phyloP scores from a whole-genome alignment of 116 monocot genomes.

The Posidonia oceanica region DNA sequence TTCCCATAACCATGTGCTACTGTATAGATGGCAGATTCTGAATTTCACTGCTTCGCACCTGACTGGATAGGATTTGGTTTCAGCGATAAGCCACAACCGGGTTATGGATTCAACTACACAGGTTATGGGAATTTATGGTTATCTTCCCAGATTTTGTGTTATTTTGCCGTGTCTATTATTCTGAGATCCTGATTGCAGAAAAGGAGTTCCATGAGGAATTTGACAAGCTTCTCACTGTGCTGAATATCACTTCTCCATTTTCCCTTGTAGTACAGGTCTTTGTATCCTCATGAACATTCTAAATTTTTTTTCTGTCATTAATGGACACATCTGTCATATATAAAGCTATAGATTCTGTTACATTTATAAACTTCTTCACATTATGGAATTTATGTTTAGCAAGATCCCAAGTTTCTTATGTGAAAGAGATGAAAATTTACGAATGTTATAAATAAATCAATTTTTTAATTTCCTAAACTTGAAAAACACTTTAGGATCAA shows the following conservation, averaged over 20 bases:
- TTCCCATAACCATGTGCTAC: background rate
- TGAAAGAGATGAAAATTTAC: no score
- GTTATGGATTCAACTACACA: constrained; percentile 80
- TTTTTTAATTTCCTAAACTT: no score
- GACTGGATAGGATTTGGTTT: constrained; percentile 99
- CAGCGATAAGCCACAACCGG: constrained; percentile 95
- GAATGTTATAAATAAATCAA: no score
- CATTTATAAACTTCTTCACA: no score
- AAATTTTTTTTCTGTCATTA: background rate
- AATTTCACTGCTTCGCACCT: constrained; percentile 94
- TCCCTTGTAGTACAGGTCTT: constrained; percentile 76
- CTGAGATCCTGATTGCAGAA: constrained; percentile 40
- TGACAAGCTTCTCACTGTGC: constrained; percentile 58
- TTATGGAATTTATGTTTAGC: no score
- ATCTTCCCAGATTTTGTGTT: background rate
- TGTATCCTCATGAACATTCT: background rate
- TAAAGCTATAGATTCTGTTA: no score
- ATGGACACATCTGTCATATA: no score
- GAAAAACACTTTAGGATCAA: no score
- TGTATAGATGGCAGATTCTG: constrained; percentile 73
- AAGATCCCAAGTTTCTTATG: no score
- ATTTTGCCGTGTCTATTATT: background rate
- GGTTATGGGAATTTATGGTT: constrained; percentile 22
- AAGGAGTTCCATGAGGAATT: constrained; percentile 83
- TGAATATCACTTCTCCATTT: constrained; percentile 70